Base-by-base conservation (phyloP, 1,284 basidiomycete genomes). In the Ganoderma boninense region DNA sequence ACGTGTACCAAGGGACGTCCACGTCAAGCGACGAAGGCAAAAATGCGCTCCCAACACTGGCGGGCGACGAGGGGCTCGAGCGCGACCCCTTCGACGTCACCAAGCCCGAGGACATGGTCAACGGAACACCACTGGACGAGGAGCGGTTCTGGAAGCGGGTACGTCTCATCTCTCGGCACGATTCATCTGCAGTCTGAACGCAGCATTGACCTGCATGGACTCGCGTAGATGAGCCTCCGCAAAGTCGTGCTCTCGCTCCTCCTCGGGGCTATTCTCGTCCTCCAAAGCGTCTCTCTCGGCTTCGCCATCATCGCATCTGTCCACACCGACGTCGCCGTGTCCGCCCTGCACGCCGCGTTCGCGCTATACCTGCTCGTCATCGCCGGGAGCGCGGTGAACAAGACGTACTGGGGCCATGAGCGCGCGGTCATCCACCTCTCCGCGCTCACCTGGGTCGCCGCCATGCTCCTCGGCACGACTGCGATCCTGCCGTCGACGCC, bases 61-160 rank as follows among this genome's bases (percentile, higher is more conserved):
- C 83, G 52, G 80, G 78, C 16, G 77, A 79, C 23, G 82, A 83
- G 69, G 73, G 72, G 0, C 79, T 82, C 3, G 73, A 77, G 64
- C 82, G 78, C 40, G 95, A 97, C 78, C 90, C 94, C 3, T 96
- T 96, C 79, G 90, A 96, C 74, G 88, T 96, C 44, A 87, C 90
- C 38, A 90, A 83, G 56, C 87, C 91, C 3, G 89, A 91, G 75
- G 92, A 96, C 77, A 77, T 89, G 43, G 76, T 90, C 16, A 92
- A 97, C 76, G 95, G 95, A 1, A 88, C 89, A 66, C 92, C 94
- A 13, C 85, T 97, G 60, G 83, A 94, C 26, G 90, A 89, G 64
- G 87, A 87, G 14, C 82, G 75, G 18, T 97, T 97, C 78, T 97
- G 95, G 94, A 76, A 77, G 18, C 82, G 83, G 81, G 94, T 91